These are phyloP conservation scores for Cajanus cajan DNA, from an alignment of 306 rosid species.

Conservation along the genomic window DNA sequence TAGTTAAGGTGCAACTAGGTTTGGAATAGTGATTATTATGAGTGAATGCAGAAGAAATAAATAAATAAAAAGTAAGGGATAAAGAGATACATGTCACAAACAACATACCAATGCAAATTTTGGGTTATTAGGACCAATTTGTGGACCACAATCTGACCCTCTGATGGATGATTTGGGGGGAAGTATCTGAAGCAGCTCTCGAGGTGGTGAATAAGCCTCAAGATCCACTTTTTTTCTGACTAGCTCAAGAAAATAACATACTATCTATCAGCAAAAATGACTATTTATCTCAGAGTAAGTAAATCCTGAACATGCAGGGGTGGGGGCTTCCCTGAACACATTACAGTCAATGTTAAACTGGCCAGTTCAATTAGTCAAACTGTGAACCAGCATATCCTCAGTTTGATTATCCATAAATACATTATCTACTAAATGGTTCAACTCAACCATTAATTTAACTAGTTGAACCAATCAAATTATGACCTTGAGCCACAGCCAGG, in stretches of 20 bases:
- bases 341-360: background rate
- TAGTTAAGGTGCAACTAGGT: constrained; percentile 14
- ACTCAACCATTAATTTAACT: background rate
- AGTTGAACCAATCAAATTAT: background rate
- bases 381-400: background rate
- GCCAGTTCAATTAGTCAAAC: background rate
- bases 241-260: constrained; percentile 34
- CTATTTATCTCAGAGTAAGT: background rate
- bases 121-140: constrained; percentile 82
- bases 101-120: constrained; percentile 57
- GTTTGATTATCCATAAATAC: background rate
- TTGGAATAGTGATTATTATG: background rate
- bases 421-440: background rate
- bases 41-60: constrained; percentile 14
- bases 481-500: background rate
- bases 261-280: constrained; percentile 27
- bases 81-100: background rate
- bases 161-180: constrained; percentile 78
- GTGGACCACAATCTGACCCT: constrained; percentile 70
- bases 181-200: constrained; percentile 81
- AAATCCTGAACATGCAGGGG: background rate
- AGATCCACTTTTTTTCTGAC: constrained; percentile 74
- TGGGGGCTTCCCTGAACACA: background rate
- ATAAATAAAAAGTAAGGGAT: background rate
- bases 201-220: constrained; percentile 67